Evolutionary conservation across 106 monocot genomes (phyloP), one percentile per base, ranked within the genome.

Genomic region (Dendrobium nobile): DNA sequence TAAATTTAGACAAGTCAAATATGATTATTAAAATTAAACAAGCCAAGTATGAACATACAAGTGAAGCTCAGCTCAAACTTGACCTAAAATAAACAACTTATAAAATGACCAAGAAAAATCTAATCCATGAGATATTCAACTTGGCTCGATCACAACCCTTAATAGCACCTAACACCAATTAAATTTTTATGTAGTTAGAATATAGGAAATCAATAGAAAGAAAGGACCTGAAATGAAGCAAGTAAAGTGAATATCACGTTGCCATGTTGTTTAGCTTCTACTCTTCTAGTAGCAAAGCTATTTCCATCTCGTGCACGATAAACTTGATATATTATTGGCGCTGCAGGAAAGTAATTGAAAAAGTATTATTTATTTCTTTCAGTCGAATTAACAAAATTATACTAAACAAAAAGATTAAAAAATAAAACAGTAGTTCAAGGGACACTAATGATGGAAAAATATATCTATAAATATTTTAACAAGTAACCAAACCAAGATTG

Each of bases 321-420:
- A 81, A 99, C 99, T 79, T 90, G 95, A 90, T 95, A 99, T 84
- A 95, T 83, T 79, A 95, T 93, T 78, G 99, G 99, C 26, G 85
- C 99, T 99, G 80, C 55, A 91, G 33, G 9, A 54, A 80, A 68
- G 44, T 43, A 68, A 54, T 28, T 40, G 15, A 70, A 16, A 70
- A 33, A 13, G 37, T 37, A 70, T 11, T 11, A 37, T 70, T 20
- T 37, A 11, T 15, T 33, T 33, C 37, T 11, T 33, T 9, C 70
- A 16, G 37, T 37, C 7, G 7, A 61, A 13, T 9, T 65, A 24
- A 61, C 11, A 6, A 4, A 70, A 70, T n/a, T 16, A 68, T 68
- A 9, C 9, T 13, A 26, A 31, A 68, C 5, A 70, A 70, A 70
- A 70, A 20, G 0, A 13, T 70, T 9, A 15, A 33, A 70, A 31